Conservation (phyloP, 2,329 filamentous ascomycete genomes). For the Penicillium nordicum region DNA sequence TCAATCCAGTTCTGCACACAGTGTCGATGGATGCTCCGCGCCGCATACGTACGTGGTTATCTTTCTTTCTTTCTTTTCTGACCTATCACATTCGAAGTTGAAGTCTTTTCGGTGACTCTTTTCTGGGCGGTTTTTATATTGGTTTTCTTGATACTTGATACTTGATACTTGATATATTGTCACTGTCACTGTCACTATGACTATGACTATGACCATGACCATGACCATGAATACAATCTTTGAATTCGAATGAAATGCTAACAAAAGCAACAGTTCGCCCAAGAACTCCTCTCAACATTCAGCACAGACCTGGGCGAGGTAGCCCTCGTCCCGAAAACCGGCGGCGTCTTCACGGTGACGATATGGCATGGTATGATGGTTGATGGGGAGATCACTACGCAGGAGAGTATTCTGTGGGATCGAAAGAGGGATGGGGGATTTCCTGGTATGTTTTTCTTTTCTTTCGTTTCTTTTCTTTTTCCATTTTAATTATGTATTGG, state of each 20-base stretch:
- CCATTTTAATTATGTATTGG: neutral
- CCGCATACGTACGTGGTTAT: slow-evolving; percentile 66
- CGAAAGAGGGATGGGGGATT: slow-evolving; percentile 83
- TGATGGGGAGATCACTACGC: slow-evolving; percentile 25
- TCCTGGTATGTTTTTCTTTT: slow-evolving; percentile 53
- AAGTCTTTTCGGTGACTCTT: no score
- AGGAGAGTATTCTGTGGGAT: slow-evolving; percentile 73
- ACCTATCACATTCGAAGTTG: neutral
- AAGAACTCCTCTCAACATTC: slow-evolving; percentile 95
- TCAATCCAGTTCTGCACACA: slow-evolving; percentile 92
- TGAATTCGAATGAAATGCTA: neutral
- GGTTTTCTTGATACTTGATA: neutral
- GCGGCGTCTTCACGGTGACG: slow-evolving; percentile 76
- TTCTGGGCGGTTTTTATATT: neutral
- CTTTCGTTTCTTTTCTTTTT: neutral
- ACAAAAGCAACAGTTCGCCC: slow-evolving; percentile 64
- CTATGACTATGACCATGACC: neutral
- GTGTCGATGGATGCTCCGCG: slow-evolving; percentile 86
- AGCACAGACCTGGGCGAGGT: slow-evolving; percentile 79
- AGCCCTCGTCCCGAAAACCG: slow-evolving; percentile 77
- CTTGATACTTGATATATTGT: neutral
- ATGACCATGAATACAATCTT: neutral
- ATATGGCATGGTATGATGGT: slow-evolving; percentile 44
- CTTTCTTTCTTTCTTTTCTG: neutral
- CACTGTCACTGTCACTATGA: neutral